A percentile compares a stretch with the other conserved stretches of the same genome.
Evolutionary conservation across 257 asterid species (phyloP).

Genomic region (Leonotis leonurus): DNA sequence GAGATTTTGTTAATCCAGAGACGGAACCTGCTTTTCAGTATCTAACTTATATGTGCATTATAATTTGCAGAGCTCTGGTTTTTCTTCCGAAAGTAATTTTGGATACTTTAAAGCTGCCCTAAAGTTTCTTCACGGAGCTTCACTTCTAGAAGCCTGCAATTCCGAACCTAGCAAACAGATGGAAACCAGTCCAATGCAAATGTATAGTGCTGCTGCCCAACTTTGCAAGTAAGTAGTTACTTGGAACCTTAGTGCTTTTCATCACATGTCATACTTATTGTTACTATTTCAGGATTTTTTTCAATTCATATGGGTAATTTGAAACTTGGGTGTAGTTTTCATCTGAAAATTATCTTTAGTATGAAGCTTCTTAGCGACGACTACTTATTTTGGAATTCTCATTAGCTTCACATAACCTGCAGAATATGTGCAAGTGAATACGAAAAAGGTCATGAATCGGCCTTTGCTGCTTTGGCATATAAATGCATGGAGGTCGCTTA

Average conservation of each 20-base stretch:
- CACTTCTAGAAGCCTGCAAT: slow-evolving; percentile 60
- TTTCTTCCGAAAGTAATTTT: slow-evolving; percentile 62
- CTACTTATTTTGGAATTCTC: slow-evolving; percentile 17
- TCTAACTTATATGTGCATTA: slow-evolving; percentile 15
- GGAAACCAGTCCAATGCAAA: slow-evolving; percentile 60
- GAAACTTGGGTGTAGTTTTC: slow-evolving; percentile 10
- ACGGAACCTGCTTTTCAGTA: neutral
- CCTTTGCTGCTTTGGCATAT: slow-evolving; percentile 82
- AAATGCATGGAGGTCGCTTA: slow-evolving; percentile 90
- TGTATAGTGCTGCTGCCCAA: slow-evolving; percentile 60
- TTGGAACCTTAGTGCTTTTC: slow-evolving; percentile 9
- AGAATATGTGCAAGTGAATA: slow-evolving; percentile 73
- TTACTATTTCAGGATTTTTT: neutral
- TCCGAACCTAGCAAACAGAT: slow-evolving; percentile 40
- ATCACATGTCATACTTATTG: neutral
- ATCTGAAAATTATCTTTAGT: neutral
- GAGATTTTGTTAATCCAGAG: slow-evolving; percentile 6
- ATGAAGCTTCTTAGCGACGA: slow-evolving; percentile 12
- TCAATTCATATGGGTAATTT: neutral
- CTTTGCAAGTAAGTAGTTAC: slow-evolving; percentile 64
- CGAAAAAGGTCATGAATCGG: slow-evolving; percentile 62
- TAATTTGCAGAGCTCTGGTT: slow-evolving; percentile 63
- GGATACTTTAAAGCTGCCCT: slow-evolving; percentile 75
- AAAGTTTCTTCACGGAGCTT: slow-evolving; percentile 78
- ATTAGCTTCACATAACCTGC: slow-evolving; percentile 29